Evolutionary conservation across 164 flowering plant genomes (phyloP).

Genomic region (Houttuynia cordata): DNA sequence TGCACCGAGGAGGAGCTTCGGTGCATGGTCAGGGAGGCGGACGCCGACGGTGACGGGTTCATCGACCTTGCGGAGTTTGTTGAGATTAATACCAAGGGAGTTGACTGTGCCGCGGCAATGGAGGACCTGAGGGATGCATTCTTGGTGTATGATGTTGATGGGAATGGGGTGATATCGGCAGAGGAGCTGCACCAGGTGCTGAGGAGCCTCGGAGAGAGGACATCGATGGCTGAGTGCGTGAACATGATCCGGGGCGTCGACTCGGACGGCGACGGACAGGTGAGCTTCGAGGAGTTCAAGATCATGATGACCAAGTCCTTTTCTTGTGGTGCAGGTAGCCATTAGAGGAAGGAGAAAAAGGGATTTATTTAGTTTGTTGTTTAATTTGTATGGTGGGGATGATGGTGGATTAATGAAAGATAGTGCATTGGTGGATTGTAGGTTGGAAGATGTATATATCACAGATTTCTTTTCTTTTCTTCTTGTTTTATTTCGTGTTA

Average conservation of each 20-base stretch:
- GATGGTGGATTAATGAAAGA: conserved; percentile 12
- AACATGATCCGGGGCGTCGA: conserved; percentile 71
- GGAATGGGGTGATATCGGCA: conserved; percentile 59
- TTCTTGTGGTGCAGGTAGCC: neutral
- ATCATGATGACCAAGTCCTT: conserved; percentile 48
- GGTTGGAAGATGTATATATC: too few species aligned
- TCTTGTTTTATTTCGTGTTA: too few species aligned
- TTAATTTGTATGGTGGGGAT: neutral
- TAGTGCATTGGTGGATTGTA: conserved; percentile 1
- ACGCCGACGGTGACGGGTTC: conserved; percentile 71
- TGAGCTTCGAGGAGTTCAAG: conserved; percentile 64
- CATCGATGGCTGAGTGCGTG: conserved; percentile 48
- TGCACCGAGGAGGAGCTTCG: conserved; percentile 41
- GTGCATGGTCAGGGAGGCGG: conserved; percentile 45
- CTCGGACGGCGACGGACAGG: conserved; percentile 49
- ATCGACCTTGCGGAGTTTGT: conserved; percentile 56
- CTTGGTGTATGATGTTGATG: conserved; percentile 53
- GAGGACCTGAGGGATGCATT: conserved; percentile 54
- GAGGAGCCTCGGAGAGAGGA: conserved; percentile 48
- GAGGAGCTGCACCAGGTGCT: conserved; percentile 56
- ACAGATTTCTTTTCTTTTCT: too few species aligned
- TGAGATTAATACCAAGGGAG: conserved; percentile 48
- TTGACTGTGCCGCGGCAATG: conserved; percentile 29
- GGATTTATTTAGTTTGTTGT: too few species aligned
- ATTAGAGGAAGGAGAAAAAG: neutral